These are phyloP conservation scores for Lomentospora prolificans DNA, from an alignment of 2,329 filamentous ascomycete species.

Conservation along the genomic window DNA sequence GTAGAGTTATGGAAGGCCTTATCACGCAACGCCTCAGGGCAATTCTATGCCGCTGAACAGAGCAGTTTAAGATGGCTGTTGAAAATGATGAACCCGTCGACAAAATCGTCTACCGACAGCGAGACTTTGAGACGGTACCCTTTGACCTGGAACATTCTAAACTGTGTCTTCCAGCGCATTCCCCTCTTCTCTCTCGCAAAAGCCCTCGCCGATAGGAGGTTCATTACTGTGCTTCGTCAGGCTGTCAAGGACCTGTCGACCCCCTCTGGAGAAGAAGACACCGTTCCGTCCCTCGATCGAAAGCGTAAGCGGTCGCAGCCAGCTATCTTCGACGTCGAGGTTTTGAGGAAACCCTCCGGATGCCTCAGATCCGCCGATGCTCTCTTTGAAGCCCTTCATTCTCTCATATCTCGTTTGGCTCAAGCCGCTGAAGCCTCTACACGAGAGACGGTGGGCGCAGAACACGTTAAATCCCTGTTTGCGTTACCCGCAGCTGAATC, in stretches of 20 bases:
- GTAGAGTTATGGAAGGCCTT: constrained; percentile 38
- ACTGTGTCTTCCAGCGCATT: constrained; percentile 51
- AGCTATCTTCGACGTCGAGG: constrained; percentile 26
- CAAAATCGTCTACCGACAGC: constrained; percentile 27
- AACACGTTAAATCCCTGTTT: constrained; percentile 50
- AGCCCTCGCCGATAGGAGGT: constrained; percentile 59
- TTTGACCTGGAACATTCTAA: constrained; percentile 51
- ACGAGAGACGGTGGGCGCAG: constrained; percentile 41
- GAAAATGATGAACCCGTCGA: constrained; percentile 44
- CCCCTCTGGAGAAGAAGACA: constrained; percentile 13
- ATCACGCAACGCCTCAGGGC: constrained; percentile 27
- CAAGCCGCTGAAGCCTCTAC: constrained; percentile 22
- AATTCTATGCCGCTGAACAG: constrained; percentile 45
- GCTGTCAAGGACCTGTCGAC: constrained; percentile 49
- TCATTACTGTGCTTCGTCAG: constrained; percentile 55
- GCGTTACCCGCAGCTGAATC: constrained; percentile 37
- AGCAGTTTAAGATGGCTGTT: constrained; percentile 54
- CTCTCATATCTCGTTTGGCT: constrained; percentile 36
- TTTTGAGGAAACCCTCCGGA: constrained; percentile 27
- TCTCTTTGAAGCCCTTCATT: constrained; percentile 35
- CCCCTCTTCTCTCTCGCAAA: constrained; percentile 60
- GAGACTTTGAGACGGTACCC: constrained; percentile 46
- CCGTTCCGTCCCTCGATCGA: constrained; percentile 15
- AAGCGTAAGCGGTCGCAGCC: constrained; percentile 37
- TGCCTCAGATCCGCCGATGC: constrained; percentile 37